These are phyloP conservation scores for Suillus subaureus DNA, from an alignment of 768 basidiomycete species.

Conservation along the genomic window DNA sequence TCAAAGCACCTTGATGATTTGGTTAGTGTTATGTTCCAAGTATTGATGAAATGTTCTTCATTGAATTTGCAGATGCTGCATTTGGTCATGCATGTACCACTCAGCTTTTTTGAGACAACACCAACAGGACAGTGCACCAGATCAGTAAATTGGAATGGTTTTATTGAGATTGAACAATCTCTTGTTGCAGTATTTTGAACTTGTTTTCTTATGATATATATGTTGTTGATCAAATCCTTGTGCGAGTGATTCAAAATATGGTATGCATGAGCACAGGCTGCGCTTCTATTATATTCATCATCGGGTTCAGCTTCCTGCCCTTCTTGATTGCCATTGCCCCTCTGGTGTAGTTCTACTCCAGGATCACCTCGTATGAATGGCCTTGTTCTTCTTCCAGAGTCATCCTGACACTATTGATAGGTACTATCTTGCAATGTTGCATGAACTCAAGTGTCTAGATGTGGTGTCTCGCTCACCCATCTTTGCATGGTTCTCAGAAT, in stretches of 20 bases:
- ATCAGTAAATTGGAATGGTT: not conserved
- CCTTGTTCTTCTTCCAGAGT: not conserved
- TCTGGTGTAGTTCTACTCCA: constrained; percentile 75
- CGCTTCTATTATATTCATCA: constrained; percentile 67
- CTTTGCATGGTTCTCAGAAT: constrained; percentile 87
- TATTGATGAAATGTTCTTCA: constrained; percentile 6
- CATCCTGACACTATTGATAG: constrained; percentile 36
- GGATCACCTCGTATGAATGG: constrained; percentile 70
- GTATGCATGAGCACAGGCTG: constrained; percentile 64
- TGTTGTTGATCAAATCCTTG: constrained; percentile 83
- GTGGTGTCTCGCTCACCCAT: constrained; percentile 90
- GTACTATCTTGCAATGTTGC: constrained; percentile 85
- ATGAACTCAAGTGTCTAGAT: constrained; percentile 87
- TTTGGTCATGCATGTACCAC: constrained; percentile 78
- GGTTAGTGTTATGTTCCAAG: constrained; percentile 40
- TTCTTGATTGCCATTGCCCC: constrained; percentile 79
- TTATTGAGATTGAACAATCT: not conserved
- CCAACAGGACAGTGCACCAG: constrained; percentile 72
- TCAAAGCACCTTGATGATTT: constrained; percentile 76
- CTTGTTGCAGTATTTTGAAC: constrained; percentile 68
- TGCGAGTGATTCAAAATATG: constrained; percentile 68
- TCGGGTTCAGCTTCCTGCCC: constrained; percentile 79
- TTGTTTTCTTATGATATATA: constrained; percentile 89
- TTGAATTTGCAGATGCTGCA: constrained; percentile 61
- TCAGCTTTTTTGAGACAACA: constrained; percentile 89